A percentile compares a stretch with the other conserved stretches of the same genome.
These are phyloP conservation scores for Toxoplasma gondii DNA, from an alignment of 169 alveolate genomes.

Conservation along the genomic window DNA sequence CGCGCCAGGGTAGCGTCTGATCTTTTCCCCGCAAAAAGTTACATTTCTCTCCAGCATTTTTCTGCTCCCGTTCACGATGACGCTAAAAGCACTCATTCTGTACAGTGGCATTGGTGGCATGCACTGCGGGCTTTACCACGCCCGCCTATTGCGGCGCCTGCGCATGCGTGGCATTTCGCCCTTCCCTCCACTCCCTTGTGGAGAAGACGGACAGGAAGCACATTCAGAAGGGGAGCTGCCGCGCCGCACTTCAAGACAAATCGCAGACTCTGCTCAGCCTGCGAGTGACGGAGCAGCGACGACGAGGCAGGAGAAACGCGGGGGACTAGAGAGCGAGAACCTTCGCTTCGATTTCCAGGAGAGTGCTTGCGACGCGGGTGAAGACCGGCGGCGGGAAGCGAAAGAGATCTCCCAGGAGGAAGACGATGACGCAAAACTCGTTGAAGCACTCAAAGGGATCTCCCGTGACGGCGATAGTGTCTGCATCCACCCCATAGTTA, in stretches of 20 bases:
- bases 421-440: background rate
- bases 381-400: no score
- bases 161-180: conserved; percentile 40
- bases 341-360: no score
- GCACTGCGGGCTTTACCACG: conserved; percentile 58
- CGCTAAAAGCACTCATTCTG: background rate
- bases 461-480: background rate
- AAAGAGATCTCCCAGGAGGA: background rate
- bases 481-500: background rate
- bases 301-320: no score
- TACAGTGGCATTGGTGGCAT: conserved; percentile 60
- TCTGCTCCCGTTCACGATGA: background rate
- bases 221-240: background rate
- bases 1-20: background rate
- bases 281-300: background rate
- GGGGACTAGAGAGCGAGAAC: no score
- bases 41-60: background rate
- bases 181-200: background rate
- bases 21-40: background rate
- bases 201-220: background rate
- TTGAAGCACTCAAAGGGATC: background rate
- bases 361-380: no score
- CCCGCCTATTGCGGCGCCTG: conserved; percentile 35
- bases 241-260: background rate
- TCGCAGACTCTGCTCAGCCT: background rate